These are phyloP conservation scores for Saccharomycopsis sp. DNA, from an alignment of 805 yeast species.

Conservation along the genomic window DNA sequence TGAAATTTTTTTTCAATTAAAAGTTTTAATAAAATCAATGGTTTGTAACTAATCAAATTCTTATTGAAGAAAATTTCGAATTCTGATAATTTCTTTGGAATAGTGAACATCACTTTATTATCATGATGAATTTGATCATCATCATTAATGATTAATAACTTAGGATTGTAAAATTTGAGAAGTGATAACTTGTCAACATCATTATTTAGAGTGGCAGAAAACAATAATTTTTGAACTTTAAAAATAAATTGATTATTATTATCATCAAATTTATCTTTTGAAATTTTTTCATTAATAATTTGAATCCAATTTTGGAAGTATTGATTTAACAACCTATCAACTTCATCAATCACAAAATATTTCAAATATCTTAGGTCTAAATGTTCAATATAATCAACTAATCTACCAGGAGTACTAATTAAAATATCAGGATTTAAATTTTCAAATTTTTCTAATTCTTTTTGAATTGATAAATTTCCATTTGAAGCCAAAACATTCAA, in stretches of 20 bases:
- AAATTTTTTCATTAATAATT: constrained; percentile 30
- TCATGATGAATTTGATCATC: constrained; percentile 26
- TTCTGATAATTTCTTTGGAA: constrained; percentile 33
- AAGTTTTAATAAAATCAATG: constrained; percentile 56
- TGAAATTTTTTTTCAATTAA: constrained; percentile 29
- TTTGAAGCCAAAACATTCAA: constrained; percentile 51
- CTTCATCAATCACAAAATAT: constrained; percentile 69
- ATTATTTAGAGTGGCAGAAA: constrained; percentile 89
- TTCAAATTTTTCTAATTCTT: constrained; percentile 46
- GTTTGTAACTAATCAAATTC: constrained; percentile 40
- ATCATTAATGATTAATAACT: constrained; percentile 63
- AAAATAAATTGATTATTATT: constrained; percentile 21
- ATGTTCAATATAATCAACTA: constrained; percentile 58
- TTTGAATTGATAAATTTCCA: constrained; percentile 39
- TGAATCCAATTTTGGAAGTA: constrained; percentile 89
- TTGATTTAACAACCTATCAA: constrained; percentile 75
- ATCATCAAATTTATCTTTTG: constrained; percentile 26
- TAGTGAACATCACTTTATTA: constrained; percentile 29
- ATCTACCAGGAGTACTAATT: constrained; percentile 68
- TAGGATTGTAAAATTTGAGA: constrained; percentile 60
- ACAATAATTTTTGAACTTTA: constrained; percentile 55
- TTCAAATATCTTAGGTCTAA: constrained; percentile 42
- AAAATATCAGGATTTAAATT: constrained; percentile 52
- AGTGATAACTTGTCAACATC: constrained; percentile 80
- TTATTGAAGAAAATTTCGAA: constrained; percentile 22